A percentile compares a stretch with the other conserved stretches of the same genome.
These are phyloP conservation scores for Gynochthodes officinalis DNA, from an alignment of 257 asterid genomes.

Conservation along the genomic window DNA sequence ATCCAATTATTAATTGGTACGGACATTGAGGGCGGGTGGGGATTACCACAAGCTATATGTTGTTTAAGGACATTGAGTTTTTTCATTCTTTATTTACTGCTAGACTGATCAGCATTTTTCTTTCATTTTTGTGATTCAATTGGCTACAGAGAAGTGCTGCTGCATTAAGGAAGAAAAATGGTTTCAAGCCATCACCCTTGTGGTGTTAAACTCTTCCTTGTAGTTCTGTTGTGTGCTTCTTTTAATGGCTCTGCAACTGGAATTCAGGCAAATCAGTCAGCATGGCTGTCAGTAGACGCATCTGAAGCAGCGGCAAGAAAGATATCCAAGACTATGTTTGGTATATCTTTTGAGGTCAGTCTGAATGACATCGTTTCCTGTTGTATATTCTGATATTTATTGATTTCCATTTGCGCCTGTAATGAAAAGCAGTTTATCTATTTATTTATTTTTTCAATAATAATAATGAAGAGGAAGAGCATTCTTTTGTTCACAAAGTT, in stretches of 20 bases:
- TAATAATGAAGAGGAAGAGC: too few relatives aligned
- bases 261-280: conserved; percentile 54
- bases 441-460: background rate
- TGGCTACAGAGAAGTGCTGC: conserved; percentile 34
- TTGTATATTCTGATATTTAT: background rate
- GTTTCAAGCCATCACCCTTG: conserved; percentile 27
- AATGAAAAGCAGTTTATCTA: background rate
- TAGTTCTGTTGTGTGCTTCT: conserved; percentile 32
- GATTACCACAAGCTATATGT: too few relatives aligned
- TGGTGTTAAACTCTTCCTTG: conserved; percentile 30
- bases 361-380: conserved; percentile 13
- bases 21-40: too few relatives aligned
- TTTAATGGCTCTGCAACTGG: conserved; percentile 41
- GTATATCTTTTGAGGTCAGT: conserved; percentile 86
- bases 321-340: conserved; percentile 60
- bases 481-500: too few relatives aligned
- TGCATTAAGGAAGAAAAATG: conserved; percentile 52
- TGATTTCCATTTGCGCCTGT: background rate
- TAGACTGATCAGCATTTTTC: conserved; percentile 10
- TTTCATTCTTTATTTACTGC: background rate
- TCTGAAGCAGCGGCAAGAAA: conserved; percentile 50
- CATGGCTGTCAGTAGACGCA: conserved; percentile 51
- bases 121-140: conserved; percentile 23
- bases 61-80: too few relatives aligned
- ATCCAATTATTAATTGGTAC: too few relatives aligned